Evolutionary conservation across 2,329 filamentous ascomycete species (phyloP), one percentile per base, ranked within the genome.

Genomic region (Harringtonia lauricola): DNA sequence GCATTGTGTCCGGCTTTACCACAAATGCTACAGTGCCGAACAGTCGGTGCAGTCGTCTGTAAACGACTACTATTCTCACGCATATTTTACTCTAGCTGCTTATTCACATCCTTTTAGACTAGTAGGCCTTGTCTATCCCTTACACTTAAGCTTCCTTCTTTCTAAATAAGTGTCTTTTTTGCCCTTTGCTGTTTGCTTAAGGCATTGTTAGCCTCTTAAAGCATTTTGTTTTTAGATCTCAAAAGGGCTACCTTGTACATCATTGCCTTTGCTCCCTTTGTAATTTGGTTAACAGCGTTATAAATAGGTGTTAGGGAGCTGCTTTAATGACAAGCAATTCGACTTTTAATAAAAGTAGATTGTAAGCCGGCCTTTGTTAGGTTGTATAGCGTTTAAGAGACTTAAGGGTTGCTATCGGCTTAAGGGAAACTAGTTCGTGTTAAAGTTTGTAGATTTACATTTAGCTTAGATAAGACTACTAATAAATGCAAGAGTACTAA

Each of bases 171-270:
- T 10, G 36, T 38, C 22, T 26, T 15, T 24, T 38, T 38, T 24
- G 36, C 36, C 36, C 19, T 38, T 26, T 19, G 36, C 18, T 19
- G 19, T 26, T 38, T 38, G 14, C 18, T 22, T 15, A 38, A 22
- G 22, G 36, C 36, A 22, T 46, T 24, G 28, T 42, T 47, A 17
- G 42, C 45, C 72, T 74, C 29, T 73, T 73, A 31, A 83, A 83
- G 63, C 77, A 82, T 47, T 79, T 79, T 34, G 17, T 34, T 34
- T 14, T 34, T 15, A 34, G 31, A 34, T 15, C 31, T 34, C 6
- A 44, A 26, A 24, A 47, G 41, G 36, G 43, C 41, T 21, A 48
- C 41, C 39, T 47, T 2, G 44, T 44, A 28, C 33, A 46, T 49
- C n/a, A 49, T 28, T 43, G 47, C 42, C 31, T 38, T 41, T 6